Conservation (phyloP, 192 early-diverging fungal species). For the Paraglomus brasilianum region DNA sequence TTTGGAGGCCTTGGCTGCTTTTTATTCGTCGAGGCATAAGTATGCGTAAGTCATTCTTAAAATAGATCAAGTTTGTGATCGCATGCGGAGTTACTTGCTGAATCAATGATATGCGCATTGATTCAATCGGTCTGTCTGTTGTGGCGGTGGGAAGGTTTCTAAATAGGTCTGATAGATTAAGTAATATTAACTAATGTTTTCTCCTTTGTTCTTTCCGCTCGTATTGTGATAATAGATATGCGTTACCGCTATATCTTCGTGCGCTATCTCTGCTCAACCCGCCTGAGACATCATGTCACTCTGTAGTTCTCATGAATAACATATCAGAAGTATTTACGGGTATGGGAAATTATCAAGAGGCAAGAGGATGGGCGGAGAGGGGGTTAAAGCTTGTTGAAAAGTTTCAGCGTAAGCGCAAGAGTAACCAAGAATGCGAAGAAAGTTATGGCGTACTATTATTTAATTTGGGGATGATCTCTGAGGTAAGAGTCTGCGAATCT, state of each 20-base stretch:
- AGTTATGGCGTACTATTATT: constrained; percentile 53
- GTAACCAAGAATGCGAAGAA: constrained; percentile 49
- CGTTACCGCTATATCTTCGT: constrained; percentile 55
- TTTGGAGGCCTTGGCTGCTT: constrained; percentile 52
- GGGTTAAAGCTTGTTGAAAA: constrained; percentile 50
- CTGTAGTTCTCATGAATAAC: constrained; percentile 58
- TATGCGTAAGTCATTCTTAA: constrained; percentile 42
- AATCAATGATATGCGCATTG: background rate
- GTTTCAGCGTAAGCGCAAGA: constrained; percentile 34
- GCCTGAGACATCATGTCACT: constrained; percentile 45
- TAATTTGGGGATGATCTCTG: constrained; percentile 58
- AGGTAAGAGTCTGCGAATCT: constrained; percentile 40
- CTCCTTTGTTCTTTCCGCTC: background rate
- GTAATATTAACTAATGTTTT: background rate
- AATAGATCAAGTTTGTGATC: background rate
- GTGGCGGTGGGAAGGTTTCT: background rate
- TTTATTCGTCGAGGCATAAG: constrained; percentile 50
- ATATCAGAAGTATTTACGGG: constrained; percentile 55
- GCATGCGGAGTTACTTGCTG: background rate
- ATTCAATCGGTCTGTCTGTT: background rate
- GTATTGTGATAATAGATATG: constrained; percentile 39
- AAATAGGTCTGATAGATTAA: too few species aligned
- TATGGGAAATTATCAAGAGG: constrained; percentile 49
- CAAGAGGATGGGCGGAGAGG: constrained; percentile 53
- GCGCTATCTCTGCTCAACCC: constrained; percentile 44